phyloP scores from a whole-genome alignment of 2,329 filamentous ascomycete genomes.

The Ophiocordyceps sinensis region DNA sequence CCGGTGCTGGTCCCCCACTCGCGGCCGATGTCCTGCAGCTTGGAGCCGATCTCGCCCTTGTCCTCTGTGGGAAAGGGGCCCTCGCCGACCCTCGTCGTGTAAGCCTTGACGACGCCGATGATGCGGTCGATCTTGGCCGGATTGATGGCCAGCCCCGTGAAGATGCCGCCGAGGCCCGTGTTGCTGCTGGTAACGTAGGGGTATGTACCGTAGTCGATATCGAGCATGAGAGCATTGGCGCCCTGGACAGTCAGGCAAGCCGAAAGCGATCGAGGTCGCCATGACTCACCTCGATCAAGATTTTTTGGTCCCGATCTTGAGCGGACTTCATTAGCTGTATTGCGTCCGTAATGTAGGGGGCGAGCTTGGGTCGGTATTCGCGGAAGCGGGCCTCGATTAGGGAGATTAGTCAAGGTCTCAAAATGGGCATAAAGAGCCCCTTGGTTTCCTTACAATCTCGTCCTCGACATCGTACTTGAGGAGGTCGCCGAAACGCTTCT shows the following conservation, averaged over 20 bases:
- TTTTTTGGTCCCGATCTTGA: conserved; percentile 41
- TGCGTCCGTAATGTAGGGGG: conserved; percentile 50
- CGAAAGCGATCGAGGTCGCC: no score
- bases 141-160: conserved; percentile 17
- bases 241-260: no score
- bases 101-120: conserved; percentile 47
- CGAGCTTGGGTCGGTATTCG: conserved; percentile 37
- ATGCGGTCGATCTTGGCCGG: conserved; percentile 42
- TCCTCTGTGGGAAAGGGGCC: conserved; percentile 7
- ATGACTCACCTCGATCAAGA: no score
- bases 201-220: conserved; percentile 37
- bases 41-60: conserved; percentile 18
- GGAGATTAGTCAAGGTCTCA: no score
- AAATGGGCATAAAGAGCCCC: no score
- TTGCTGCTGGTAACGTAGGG: conserved; percentile 26
- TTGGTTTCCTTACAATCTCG: no score
- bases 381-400: no score
- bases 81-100: conserved; percentile 6
- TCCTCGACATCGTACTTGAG: no score
- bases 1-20: conserved; percentile 7
- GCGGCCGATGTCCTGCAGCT: conserved; percentile 28
- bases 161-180: conserved; percentile 12
- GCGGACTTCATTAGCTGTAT: conserved; percentile 48
- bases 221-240: conserved; percentile 46
- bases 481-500: no score